Evolutionary conservation across 441 rosid genomes (phyloP).

Genomic region (Pelargonium cotyledonis): DNA sequence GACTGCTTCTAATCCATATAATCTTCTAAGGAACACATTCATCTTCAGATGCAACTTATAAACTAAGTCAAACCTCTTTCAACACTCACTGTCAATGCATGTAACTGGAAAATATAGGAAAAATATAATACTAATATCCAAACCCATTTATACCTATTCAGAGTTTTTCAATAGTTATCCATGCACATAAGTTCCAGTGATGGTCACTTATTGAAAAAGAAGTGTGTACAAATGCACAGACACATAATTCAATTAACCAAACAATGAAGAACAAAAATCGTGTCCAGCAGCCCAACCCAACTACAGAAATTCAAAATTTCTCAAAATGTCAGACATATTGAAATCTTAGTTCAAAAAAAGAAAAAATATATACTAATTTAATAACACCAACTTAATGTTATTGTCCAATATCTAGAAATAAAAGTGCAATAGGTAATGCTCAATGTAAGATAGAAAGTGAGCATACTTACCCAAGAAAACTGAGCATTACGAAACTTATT

Average conservation of each 20-base stretch:
- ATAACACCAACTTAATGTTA: too few relatives aligned
- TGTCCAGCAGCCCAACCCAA: too few relatives aligned
- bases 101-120: not conserved
- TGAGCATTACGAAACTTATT: slow-evolving; percentile 84
- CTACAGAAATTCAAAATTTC: too few relatives aligned
- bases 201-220: too few relatives aligned
- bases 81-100: not conserved
- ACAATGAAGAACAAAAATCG: too few relatives aligned
- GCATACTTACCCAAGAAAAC: slow-evolving; percentile 78
- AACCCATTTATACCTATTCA: not conserved
- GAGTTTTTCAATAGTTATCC: too few relatives aligned
- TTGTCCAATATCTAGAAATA: not conserved
- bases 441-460: slow-evolving; percentile 8
- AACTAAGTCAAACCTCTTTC: not conserved
- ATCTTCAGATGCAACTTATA: not conserved
- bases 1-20: not conserved
- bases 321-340: too few relatives aligned
- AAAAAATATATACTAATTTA: too few relatives aligned
- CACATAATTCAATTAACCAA: too few relatives aligned
- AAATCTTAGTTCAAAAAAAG: too few relatives aligned
- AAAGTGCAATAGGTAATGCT: not conserved
- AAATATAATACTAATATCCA: not conserved
- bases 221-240: too few relatives aligned
- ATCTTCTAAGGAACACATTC: not conserved
- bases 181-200: too few relatives aligned